Evolutionary conservation across 768 basidiomycete genomes (phyloP).

Genomic region (Lentinula boryana): DNA sequence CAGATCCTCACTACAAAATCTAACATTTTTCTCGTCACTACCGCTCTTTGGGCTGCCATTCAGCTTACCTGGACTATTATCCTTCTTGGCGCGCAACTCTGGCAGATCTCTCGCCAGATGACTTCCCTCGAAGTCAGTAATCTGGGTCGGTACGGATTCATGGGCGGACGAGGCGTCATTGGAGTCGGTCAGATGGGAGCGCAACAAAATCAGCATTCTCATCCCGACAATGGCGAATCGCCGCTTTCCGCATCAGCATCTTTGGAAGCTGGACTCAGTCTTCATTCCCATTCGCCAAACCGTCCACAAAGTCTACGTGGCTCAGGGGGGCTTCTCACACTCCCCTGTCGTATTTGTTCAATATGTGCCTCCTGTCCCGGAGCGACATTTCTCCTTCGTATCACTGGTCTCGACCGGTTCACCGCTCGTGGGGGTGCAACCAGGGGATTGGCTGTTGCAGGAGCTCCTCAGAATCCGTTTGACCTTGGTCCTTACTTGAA

Average conservation of each 20-base stretch:
- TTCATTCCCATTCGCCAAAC: slow-evolving; percentile 41
- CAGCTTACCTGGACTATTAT: slow-evolving; percentile 95
- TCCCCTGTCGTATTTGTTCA: slow-evolving; percentile 14
- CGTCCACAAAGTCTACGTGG: slow-evolving; percentile 35
- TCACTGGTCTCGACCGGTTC: slow-evolving; percentile 92
- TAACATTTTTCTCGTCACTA: slow-evolving; percentile 82
- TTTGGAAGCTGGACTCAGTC: slow-evolving; percentile 18
- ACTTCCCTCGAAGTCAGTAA: slow-evolving; percentile 96
- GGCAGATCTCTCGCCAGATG: slow-evolving; percentile 92
- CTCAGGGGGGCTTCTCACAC: background rate
- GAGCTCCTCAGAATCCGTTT: slow-evolving; percentile 85
- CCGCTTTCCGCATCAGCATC: slow-evolving; percentile 10
- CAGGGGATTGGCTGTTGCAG: slow-evolving; percentile 74
- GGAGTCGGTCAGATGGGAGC: slow-evolving; percentile 73
- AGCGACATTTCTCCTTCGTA: slow-evolving; percentile 75
- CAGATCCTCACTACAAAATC: slow-evolving; percentile 44
- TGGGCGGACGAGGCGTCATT: slow-evolving; percentile 85
- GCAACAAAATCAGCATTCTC: slow-evolving; percentile 42
- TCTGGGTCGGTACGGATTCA: slow-evolving; percentile 91
- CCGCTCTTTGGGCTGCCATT: slow-evolving; percentile 81
- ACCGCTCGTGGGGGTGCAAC: slow-evolving; percentile 80
- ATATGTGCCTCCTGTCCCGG: slow-evolving; percentile 24
- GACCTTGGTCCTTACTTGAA: slow-evolving; percentile 74
- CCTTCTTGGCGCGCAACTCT: slow-evolving; percentile 79
- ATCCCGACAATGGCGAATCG: slow-evolving; percentile 13